Percentiles rank a stretch among this genome's conserved stretches.
phyloP scores from a whole-genome alignment of 2,329 filamentous ascomycete species.

The Colletotrichum viniferum region DNA sequence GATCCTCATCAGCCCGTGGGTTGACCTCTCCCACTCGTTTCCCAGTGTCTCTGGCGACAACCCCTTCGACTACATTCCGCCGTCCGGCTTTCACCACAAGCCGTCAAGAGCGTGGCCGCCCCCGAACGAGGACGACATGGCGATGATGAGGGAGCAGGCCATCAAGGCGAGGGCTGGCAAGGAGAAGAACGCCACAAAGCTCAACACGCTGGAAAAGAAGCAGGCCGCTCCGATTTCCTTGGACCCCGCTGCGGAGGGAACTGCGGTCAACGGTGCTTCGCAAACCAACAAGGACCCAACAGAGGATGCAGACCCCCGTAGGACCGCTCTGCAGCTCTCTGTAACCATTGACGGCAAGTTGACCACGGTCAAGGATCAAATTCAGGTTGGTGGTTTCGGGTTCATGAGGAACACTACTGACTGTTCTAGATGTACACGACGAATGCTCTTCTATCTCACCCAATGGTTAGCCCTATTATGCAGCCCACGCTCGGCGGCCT shows the following conservation, averaged over 20 bases:
- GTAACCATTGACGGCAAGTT: conserved; percentile 74
- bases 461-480: conserved; percentile 86
- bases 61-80: conserved; percentile 85
- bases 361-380: conserved; percentile 84
- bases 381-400: conserved; percentile 65
- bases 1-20: conserved; percentile 93
- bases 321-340: conserved; percentile 49
- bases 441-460: conserved; percentile 84
- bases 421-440: conserved; percentile 68
- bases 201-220: conserved; percentile 32
- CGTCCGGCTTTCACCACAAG: conserved; percentile 86
- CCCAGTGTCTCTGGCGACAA: conserved; percentile 80
- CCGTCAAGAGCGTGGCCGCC: conserved; percentile 93
- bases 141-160: conserved; percentile 55
- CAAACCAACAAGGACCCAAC: neutral
- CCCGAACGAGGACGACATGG: conserved; percentile 77
- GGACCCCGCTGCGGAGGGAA: conserved; percentile 18
- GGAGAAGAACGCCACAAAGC: conserved; percentile 25
- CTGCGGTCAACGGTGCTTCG: neutral
- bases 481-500: conserved; percentile 90
- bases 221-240: conserved; percentile 35
- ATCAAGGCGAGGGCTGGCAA: conserved; percentile 38
- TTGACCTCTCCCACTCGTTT: conserved; percentile 93
- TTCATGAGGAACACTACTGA: neutral
- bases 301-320: conserved; percentile 22